Conservation (phyloP, 345 rosid genomes). For the Ceriops tagal region DNA sequence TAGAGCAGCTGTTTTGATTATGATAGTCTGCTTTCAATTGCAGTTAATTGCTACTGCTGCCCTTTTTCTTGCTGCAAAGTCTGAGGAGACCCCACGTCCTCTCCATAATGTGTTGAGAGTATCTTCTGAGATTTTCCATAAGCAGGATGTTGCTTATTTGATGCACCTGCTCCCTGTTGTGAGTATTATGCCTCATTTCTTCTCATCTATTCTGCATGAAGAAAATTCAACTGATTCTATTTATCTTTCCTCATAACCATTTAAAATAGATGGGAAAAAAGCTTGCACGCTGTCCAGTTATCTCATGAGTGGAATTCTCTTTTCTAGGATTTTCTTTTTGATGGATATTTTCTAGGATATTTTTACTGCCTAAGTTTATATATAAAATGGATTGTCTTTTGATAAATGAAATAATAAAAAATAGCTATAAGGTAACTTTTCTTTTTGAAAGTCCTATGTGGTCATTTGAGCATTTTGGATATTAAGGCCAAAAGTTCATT, state of each 20-base stretch:
- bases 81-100: constrained; percentile 78
- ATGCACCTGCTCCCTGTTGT: constrained; percentile 63
- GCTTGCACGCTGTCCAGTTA: too few species aligned
- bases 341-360: too few species aligned
- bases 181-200: constrained; percentile 26
- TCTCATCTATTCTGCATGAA: background rate
- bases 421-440: too few species aligned
- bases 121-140: constrained; percentile 61
- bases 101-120: constrained; percentile 51
- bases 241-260: background rate
- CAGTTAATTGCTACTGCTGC: constrained; percentile 78
- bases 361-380: too few species aligned
- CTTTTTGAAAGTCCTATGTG: too few species aligned
- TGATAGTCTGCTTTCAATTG: constrained; percentile 19
- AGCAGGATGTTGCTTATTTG: constrained; percentile 56
- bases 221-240: background rate
- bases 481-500: too few species aligned
- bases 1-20: background rate
- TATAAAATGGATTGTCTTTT: too few species aligned
- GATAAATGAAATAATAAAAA: too few species aligned
- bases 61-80: constrained; percentile 75
- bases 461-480: too few species aligned
- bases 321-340: too few species aligned
- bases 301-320: too few species aligned
- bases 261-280: too few species aligned